Evolutionary conservation across 495 filamentous ascomycete genomes (phyloP), one percentile per base, ranked within the genome.

Genomic region (Talaromyces wortmannii): DNA sequence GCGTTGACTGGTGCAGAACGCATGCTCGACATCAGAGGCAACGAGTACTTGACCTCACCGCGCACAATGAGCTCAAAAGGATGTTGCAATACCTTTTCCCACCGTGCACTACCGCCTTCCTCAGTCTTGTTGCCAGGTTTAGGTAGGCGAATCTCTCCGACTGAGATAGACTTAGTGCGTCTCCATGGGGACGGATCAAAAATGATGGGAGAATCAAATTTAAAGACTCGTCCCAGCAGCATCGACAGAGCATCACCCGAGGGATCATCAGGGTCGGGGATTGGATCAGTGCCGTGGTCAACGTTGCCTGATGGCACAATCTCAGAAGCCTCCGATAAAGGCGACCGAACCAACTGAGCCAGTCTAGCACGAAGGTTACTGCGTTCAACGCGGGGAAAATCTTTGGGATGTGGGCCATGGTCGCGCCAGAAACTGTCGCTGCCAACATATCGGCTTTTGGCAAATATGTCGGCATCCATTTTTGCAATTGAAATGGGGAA

Each of bases 1-100:
- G 73, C 74, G 50, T 75, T 78, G 53, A 85, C 74, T 11, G 75
- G 72, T 5, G 74, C 76, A 0, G 76, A 78, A 58, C 84, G 75
- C 48, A 83, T 75, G 42, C 80, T 81, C 33, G 85, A 84, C 61
- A 81, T 92, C 51, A 98, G 75, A 10, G 94, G 94, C 16, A 97
- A 75, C 31, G 87, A 85, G 63, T 98, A 98, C 66, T 89, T 89
- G 62, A 98, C 70, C 6, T 92, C 85, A 40, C 94, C 94, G 50
- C 91, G 83, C 31, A 97, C 83, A 55, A 96, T 90, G 51, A 98
- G 75, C 55, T 95, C 89, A 58, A 97, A 98, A 32, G 91, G 88
- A 70, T 97, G 85, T 61, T 92, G 78, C 30, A 97, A 71, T 30
- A 97, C 91, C 45, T 83, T 80, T 67, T 97, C 91, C 94, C 94